Base-by-base conservation (phyloP, 352 stramenopile species). In the Globisporangium recalcitrans region DNA sequence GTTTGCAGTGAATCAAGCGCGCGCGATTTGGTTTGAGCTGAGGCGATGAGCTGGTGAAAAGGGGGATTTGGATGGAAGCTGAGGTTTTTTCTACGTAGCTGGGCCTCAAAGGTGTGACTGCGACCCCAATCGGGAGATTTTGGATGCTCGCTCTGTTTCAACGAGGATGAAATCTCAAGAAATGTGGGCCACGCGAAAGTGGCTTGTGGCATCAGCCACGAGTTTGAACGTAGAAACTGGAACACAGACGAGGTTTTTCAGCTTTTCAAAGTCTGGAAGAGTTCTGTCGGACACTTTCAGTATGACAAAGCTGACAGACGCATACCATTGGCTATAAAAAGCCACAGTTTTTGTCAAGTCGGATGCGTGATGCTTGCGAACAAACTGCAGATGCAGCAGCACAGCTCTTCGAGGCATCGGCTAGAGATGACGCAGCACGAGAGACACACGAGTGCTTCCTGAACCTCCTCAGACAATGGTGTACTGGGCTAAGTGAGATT, bases 71-170 rank as follows among this genome's bases (percentile, higher is more conserved):
- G 2, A 9, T 4, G 7, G 4, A 44, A 44, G n/a, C 16, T n/a
- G 49, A 55, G 49, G 24, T 38, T 21, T 55, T 55, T 55, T 38
- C 26, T 22, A 55, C 7, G 48, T 40, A 55, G 49, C 49, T 55
- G 26, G 49, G 49, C 27, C 49, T 55, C 11, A 53, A 38, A 9
- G 2, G 9, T 40, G 49, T 55, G 9, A 3, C 10, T 21, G 0
- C 14, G 27, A 16, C 49, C 38, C 49, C 24, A 26, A 36, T 5
- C 2, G 6, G 10, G 26, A 10, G 36, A 21, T n/a, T 13, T 21
- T 54, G 48, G 10, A 0, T 0, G n/a, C 11, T 34, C 14, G 19
- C 14, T n/a, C 36, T 44, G 36, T 10, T 13, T 5, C 26, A 34
- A 32, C 7, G 11, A 1, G 22, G 4, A 53, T 0, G 22, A 34